Conservation (phyloP, 2,329 filamentous ascomycete genomes). For the Arthrobotrys sphaeroides region DNA sequence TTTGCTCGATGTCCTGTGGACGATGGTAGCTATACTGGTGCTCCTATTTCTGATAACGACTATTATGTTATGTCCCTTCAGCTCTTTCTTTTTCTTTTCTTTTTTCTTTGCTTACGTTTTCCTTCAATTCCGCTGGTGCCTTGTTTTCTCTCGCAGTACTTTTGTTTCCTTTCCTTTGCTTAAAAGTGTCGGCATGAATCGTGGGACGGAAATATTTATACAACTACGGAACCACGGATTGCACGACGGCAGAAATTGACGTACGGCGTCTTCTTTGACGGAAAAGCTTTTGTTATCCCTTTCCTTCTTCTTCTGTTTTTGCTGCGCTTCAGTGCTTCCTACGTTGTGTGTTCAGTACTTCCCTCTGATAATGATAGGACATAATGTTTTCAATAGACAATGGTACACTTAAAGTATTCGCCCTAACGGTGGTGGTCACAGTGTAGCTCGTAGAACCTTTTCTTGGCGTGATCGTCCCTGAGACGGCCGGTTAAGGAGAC, state of each 20-base stretch:
- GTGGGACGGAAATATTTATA: slow-evolving; percentile 19
- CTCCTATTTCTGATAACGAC: not conserved
- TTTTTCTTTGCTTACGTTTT: not conserved
- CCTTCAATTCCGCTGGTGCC: not conserved
- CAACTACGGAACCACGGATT: not conserved
- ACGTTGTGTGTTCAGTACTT: slow-evolving; percentile 59
- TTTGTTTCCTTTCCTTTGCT: not conserved
- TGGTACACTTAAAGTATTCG: not conserved
- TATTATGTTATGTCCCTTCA: not conserved
- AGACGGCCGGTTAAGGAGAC: no score
- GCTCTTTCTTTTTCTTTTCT: not conserved
- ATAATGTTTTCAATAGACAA: slow-evolving; percentile 50
- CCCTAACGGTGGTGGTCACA: no score
- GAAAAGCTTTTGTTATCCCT: not conserved
- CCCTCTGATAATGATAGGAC: not conserved
- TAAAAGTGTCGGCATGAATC: not conserved
- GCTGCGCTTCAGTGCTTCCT: no score
- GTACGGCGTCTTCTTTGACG: slow-evolving; percentile 1
- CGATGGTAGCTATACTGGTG: not conserved
- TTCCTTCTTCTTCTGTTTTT: slow-evolving; percentile 53
- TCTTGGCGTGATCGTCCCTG: no score
- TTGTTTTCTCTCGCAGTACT: not conserved
- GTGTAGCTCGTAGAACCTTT: no score
- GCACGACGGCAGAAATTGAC: not conserved
- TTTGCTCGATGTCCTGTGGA: not conserved